Evolutionary conservation across 768 basidiomycete species (phyloP), one percentile per base, ranked within the genome.

Genomic region (Lactarius hengduanensis): DNA sequence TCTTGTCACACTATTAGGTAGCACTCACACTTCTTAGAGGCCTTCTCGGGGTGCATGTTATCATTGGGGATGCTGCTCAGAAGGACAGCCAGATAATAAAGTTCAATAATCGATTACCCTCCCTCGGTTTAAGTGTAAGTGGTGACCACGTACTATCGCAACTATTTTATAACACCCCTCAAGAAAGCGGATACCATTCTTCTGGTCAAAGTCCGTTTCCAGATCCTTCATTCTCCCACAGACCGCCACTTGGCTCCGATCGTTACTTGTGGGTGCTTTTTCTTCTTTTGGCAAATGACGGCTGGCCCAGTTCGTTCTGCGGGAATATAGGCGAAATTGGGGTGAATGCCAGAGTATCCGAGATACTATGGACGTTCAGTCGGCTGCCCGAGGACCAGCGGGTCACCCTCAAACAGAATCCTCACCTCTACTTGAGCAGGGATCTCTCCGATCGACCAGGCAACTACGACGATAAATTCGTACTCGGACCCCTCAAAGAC

Each of bases 341-440:
- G 57, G 66, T 63, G 18, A 59, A 55, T 26, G n/a, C n/a, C n/a
- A n/a, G n/a, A n/a, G 55, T 67, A 55, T 63, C 66, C 26, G 66
- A 67, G 53, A 59, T 67, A 30, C 20, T 67, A 18, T 67, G 66
- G 66, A 59, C 57, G 6, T 56, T 67, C n/a, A 63, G 53, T 38
- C 61, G 66, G 41, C 58, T 67, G 34, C 66, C 66, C 30, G 62
- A 63, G 26, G 66, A 67, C 50, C 66, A 63, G 28, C 66, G 62
- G 40, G 61, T 67, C 34, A 59, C 57, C 20, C 66, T 67, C 57
- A 67, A 67, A 59, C 66, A 63, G n/a, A 67, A 67, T 40, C 66
- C 66, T 32, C 62, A 67, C 41, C 63, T 67, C 41, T 67, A 67
- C 38, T 59, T 63, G 22, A 59, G 57, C 18, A 59, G 34, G 50